Conservation (phyloP, 228 moss, liverwort and hornwort genomes). For the Sphagnum fallax region DNA sequence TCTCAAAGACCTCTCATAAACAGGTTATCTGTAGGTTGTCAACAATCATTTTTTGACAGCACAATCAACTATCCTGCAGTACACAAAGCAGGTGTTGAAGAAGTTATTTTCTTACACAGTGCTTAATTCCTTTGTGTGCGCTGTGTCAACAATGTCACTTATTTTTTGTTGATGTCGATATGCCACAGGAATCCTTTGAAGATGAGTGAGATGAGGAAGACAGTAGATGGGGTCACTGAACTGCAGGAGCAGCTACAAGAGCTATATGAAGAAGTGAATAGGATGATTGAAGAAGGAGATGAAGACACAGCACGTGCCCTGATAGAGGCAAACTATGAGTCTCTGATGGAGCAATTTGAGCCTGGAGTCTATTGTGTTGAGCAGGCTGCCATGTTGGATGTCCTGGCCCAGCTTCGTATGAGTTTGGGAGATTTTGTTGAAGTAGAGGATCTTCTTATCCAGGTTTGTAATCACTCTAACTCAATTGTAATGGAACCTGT, state of each 20-base stretch:
- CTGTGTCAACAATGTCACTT: background rate
- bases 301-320: conserved; percentile 62
- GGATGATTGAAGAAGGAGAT: conserved; percentile 76
- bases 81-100: no score
- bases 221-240: conserved; percentile 40
- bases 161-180: background rate
- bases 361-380: conserved; percentile 72
- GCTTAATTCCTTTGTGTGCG: background rate
- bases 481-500: background rate
- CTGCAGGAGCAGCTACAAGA: conserved; percentile 76
- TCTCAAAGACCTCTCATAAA: no score
- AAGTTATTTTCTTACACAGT: no score
- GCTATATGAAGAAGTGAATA: conserved; percentile 62
- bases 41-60: no score
- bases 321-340: conserved; percentile 77
- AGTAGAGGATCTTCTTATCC: conserved; percentile 54
- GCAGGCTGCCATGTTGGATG: conserved; percentile 88
- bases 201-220: conserved; percentile 35
- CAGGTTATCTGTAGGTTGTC: no score
- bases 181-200: conserved; percentile 35
- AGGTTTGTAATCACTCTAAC: conserved; percentile 26
- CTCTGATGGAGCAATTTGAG: conserved; percentile 67
- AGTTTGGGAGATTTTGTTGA: conserved; percentile 66
- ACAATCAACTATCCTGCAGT: no score
- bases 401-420: conserved; percentile 77